A percentile compares a stretch with the other conserved stretches of the same genome.
These are phyloP conservation scores for Linum lewisii DNA, from an alignment of 345 rosid genomes.

Conservation along the genomic window DNA sequence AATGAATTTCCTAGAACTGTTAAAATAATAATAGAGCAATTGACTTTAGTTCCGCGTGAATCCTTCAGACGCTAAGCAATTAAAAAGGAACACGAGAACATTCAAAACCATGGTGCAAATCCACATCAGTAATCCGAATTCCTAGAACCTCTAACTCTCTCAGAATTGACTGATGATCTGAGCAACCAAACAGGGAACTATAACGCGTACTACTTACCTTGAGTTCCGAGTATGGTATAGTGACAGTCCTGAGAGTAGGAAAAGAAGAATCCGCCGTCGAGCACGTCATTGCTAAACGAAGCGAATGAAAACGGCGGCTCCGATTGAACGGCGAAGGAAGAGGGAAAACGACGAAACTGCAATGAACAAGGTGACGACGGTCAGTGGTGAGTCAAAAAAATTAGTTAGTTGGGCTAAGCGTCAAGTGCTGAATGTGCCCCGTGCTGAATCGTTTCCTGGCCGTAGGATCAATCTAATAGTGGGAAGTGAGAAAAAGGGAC, in stretches of 20 bases:
- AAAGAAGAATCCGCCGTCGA: constrained; percentile 21
- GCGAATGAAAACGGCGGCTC: constrained; percentile 10
- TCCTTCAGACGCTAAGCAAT: not conserved
- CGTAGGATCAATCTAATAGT: too few species aligned
- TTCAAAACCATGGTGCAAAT: not conserved
- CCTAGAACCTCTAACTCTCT: not conserved
- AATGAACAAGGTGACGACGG: not conserved
- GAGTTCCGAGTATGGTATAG: constrained; percentile 62
- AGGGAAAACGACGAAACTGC: constrained; percentile 6
- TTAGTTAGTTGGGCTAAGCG: too few species aligned
- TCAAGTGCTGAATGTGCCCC: too few species aligned
- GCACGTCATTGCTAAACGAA: constrained; percentile 32
- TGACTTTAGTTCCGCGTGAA: not conserved
- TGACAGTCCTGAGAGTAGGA: constrained; percentile 55
- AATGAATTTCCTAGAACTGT: not conserved
- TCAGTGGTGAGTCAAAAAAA: too few species aligned
- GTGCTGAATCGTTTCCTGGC: too few species aligned
- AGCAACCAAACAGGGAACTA: constrained; percentile 11
- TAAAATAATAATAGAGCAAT: not conserved
- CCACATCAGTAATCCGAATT: not conserved
- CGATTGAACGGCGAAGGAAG: constrained; percentile 17
- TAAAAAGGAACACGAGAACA: not conserved
- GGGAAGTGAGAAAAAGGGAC: too few species aligned
- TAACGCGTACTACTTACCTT: constrained; percentile 29
- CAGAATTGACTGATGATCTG: not conserved